phyloP scores from a whole-genome alignment of 2,329 filamentous ascomycete species.

The Calonectria pteridis region DNA sequence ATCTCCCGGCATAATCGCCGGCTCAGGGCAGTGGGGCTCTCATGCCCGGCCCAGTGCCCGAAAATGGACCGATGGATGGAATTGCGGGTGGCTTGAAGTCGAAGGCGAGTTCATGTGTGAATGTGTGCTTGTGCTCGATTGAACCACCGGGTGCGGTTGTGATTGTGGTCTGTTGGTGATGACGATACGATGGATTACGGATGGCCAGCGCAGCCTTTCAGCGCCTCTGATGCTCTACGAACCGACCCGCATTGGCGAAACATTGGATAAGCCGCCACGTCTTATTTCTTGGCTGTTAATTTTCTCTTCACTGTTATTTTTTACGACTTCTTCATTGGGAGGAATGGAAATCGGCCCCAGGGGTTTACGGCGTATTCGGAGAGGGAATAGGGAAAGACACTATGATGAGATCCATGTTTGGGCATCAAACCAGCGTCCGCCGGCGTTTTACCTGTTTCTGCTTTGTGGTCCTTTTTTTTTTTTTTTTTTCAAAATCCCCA shows the following conservation, averaged over 20 bases:
- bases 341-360: background rate
- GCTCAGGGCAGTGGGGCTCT: conserved; percentile 27
- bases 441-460: background rate
- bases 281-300: background rate
- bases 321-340: background rate
- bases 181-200: background rate
- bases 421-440: conserved; percentile 6
- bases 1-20: conserved; percentile 33
- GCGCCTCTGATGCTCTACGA: background rate
- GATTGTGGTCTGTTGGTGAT: background rate
- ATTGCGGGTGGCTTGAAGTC: background rate
- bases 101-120: background rate
- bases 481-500: background rate
- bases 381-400: background rate
- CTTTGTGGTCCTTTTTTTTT: background rate
- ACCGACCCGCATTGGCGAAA: background rate
- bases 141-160: background rate
- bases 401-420: conserved; percentile 11
- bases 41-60: conserved; percentile 25
- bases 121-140: background rate
- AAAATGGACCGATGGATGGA: conserved; percentile 20
- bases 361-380: conserved; percentile 11
- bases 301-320: background rate
- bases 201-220: background rate
- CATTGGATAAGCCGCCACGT: background rate